Base-by-base conservation (phyloP, 1,284 basidiomycete species). In the Malassezia dermatis region DNA sequence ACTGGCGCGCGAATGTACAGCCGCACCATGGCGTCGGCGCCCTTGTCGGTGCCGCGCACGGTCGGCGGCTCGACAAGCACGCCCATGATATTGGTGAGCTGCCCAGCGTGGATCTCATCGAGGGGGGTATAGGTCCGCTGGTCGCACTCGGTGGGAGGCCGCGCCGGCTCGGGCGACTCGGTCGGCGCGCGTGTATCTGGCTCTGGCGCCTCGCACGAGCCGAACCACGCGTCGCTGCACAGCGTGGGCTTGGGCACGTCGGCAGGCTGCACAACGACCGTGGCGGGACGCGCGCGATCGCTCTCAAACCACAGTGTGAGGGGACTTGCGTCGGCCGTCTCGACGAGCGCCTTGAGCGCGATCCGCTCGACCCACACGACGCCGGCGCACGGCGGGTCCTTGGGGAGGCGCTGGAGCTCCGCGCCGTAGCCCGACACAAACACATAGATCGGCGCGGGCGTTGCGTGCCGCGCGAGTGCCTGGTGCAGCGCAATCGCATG, bases 71-170 rank as follows among this genome's bases (percentile, higher is more conserved):
- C 53, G 5, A 63, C 39, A 3, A 62, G 59, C 15, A 67, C 56
- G 26, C 66, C 66, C 34, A 65, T 54, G 35, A 66, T 46, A 53
- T 62, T 64, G 17, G 58, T 62, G 2, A 53, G 42, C 35, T 59
- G 51, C 21, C 58, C 59, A 17, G 60, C 55, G 10, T 55, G 59
- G 19, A 63, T 48, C 54, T 58, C 51, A 13, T 54, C 49, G 30
- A 67, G 57, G 10, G 62, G 61, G 1, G 64, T 66, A 31, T 67
- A 67, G 8, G 23, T 21, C 31, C 21, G 24, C 8, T 27, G 19
- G 30, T 48, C 43, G 19, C 27, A 37, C 17, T 31, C 26, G 39
- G 19, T 26, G 24, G 32, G 48, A 2, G 8, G 31, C 2, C 13
- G 17, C n/a, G 27, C 28, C 15, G 41, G 30, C 31, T 30, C 13